phyloP scores from a whole-genome alignment of 2,329 filamentous ascomycete species.

The Alternaria arborescens region DNA sequence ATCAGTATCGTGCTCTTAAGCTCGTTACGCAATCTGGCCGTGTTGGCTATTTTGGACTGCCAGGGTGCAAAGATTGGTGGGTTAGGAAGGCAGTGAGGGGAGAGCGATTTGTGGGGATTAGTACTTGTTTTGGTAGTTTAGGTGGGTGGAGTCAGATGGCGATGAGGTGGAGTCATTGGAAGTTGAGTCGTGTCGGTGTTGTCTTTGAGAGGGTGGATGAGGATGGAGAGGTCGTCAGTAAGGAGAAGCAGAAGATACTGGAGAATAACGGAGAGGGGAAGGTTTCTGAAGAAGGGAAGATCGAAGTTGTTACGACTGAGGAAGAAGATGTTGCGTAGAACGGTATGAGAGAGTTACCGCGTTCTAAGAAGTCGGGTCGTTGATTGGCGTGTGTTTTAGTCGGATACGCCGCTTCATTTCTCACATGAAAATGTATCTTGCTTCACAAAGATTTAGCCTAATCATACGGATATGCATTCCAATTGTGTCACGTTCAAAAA shows the following conservation, averaged over 20 bases:
- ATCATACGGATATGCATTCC: not conserved
- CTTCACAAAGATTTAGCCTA: not conserved
- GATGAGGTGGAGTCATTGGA: slow-evolving; percentile 17
- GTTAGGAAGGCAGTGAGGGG: slow-evolving; percentile 15
- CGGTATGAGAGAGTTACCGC: not conserved
- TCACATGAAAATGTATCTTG: not conserved
- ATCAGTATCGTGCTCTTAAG: slow-evolving; percentile 20
- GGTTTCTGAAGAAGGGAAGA: not conserved
- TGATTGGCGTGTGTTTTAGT: not conserved
- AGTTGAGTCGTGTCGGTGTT: slow-evolving; percentile 11
- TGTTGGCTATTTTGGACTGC: slow-evolving; percentile 21
- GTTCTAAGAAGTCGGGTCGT: not conserved
- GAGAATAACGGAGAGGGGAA: not conserved
- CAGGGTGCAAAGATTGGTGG: slow-evolving; percentile 11
- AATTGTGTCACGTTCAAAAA: not conserved
- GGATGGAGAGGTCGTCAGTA: not conserved
- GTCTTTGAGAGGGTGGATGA: not conserved
- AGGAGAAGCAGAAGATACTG: not conserved
- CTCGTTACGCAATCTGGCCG: slow-evolving; percentile 25
- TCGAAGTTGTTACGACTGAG: not conserved
- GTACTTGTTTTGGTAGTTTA: slow-evolving; percentile 17
- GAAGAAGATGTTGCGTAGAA: not conserved
- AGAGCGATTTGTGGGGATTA: slow-evolving; percentile 19
- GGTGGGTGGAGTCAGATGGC: slow-evolving; percentile 17
- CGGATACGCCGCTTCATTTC: not conserved